Evolutionary conservation across 1,284 basidiomycete genomes (phyloP).

Genomic region (Athelia psychrophila): DNA sequence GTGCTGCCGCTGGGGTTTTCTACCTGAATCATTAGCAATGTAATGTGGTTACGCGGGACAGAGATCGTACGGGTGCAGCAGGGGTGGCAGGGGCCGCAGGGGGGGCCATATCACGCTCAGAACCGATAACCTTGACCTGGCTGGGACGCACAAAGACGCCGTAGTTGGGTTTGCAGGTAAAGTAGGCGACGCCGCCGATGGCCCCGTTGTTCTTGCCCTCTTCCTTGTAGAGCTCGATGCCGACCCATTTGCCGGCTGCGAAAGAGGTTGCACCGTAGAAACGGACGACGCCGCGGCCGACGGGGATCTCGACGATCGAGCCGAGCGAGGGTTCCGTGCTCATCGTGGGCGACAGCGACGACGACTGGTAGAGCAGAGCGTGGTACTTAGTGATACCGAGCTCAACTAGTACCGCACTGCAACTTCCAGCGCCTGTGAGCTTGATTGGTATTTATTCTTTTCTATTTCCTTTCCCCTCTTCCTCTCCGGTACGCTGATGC

Average conservation of each 20-base stretch:
- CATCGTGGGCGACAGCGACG: no score
- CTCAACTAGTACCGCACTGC: no score
- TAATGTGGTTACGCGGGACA: no score
- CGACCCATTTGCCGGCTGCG: constrained; percentile 91
- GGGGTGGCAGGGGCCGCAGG: neutral
- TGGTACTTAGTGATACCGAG: no score
- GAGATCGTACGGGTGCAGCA: neutral
- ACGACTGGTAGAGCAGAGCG: no score
- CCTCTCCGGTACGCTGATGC: no score
- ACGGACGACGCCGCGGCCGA: constrained; percentile 82
- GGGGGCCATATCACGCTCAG: constrained; percentile 32
- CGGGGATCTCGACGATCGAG: constrained; percentile 71
- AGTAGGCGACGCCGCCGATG: constrained; percentile 84
- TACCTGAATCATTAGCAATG: neutral
- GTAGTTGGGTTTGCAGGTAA: constrained; percentile 72
- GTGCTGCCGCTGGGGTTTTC: neutral
- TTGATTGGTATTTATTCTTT: no score
- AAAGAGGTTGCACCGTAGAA: constrained; percentile 89
- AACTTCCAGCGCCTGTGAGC: no score
- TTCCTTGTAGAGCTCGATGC: constrained; percentile 80
- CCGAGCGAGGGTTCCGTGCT: constrained; percentile 48
- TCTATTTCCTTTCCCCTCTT: no score
- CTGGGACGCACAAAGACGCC: constrained; percentile 92
- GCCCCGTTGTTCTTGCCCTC: constrained; percentile 97
- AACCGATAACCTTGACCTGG: constrained; percentile 70